Base-by-base conservation (phyloP, 2,329 filamentous ascomycete genomes). In the Fusarium circinatum region DNA sequence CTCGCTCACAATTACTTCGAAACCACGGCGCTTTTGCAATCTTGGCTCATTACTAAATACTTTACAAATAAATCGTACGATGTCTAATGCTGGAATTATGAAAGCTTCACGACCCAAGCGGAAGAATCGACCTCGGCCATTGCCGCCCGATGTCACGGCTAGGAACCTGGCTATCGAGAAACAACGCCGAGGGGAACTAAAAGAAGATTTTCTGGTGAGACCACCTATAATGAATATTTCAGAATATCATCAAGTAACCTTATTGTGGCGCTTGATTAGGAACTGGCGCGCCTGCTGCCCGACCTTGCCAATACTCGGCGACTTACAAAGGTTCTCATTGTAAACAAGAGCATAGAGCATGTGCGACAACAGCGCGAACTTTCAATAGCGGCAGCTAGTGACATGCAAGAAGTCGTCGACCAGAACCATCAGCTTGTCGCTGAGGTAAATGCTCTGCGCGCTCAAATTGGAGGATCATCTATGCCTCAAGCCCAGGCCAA, bases 121-220 rank as follows among this genome's bases (percentile, higher is more conserved):
- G 11, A 69, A 69, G 17, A 59, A 59, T 11, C 66, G 66, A 41
- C 39, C 44, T 30, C 38, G 66, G 32, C 66, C 66, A 28, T 34
- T 69, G 18, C 65, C 66, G 6, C 57, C 66, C 14, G 57, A 69
- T 10, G 66, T 69, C 5, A 69, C 65, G 15, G 66, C 66, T 9
- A 52, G 66, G 20, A 69, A 69, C 32, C 6, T 69, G 18, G 66
- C 66, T 17, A 69, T 69, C 9, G 66, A 69, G 65, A 69, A 69
- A 24, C 57, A 69, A n/a, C 66, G 66, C 4, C 66, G 66, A 0
- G 65, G 58, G 7, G 66, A 55, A 18, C 26, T 69, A 20, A 69
- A 69, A 20, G 65, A 69, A 26, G 68, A 69, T 34, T 69, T 69
- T 20, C 17, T 51, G 30, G 48, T 51, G 22, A 51, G 45, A 3